A percentile compares a stretch with the other conserved stretches of the same genome.
phyloP scores from a whole-genome alignment of 257 asterid genomes.

The Verbascum thapsus region DNA sequence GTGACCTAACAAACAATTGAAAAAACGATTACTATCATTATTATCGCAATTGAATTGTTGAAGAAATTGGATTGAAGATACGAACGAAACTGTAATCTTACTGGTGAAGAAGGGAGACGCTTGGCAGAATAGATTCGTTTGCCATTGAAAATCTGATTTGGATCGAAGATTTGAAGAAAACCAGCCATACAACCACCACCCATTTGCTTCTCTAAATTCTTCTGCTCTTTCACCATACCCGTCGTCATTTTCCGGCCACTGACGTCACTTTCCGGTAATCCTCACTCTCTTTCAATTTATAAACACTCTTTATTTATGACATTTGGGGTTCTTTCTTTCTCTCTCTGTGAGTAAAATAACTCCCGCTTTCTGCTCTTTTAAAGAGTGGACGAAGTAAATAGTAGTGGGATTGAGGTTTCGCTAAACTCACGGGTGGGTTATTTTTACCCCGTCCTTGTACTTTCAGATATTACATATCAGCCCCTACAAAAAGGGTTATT shows the following conservation, averaged over 20 bases:
- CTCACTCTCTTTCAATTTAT: neutral
- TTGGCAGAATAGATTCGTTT: constrained; percentile 56
- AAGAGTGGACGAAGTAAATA: constrained; percentile 22
- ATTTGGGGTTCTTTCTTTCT: constrained; percentile 30
- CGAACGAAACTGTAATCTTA: constrained; percentile 19
- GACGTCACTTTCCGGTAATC: constrained; percentile 26
- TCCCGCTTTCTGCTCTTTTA: constrained; percentile 52
- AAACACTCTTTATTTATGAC: constrained; percentile 17
- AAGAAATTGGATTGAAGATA: no score
- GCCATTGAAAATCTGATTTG: constrained; percentile 67
- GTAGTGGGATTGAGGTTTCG: neutral
- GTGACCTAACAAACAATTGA: constrained; percentile 40
- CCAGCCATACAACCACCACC: constrained; percentile 54
- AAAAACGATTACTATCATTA: neutral
- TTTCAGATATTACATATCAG: no score
- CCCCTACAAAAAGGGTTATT: no score
- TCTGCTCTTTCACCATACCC: constrained; percentile 46
- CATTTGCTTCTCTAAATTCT: constrained; percentile 54
- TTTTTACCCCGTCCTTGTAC: neutral
- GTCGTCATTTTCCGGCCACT: constrained; percentile 39
- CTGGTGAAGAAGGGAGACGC: constrained; percentile 66
- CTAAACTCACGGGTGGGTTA: constrained; percentile 2
- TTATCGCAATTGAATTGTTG: no score
- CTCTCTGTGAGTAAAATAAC: constrained; percentile 24
- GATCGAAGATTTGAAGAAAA: constrained; percentile 80